Percentiles rank a stretch among this genome's conserved stretches.
Evolutionary conservation across 768 basidiomycete genomes (phyloP).

Genomic region (Hericium alpestre): DNA sequence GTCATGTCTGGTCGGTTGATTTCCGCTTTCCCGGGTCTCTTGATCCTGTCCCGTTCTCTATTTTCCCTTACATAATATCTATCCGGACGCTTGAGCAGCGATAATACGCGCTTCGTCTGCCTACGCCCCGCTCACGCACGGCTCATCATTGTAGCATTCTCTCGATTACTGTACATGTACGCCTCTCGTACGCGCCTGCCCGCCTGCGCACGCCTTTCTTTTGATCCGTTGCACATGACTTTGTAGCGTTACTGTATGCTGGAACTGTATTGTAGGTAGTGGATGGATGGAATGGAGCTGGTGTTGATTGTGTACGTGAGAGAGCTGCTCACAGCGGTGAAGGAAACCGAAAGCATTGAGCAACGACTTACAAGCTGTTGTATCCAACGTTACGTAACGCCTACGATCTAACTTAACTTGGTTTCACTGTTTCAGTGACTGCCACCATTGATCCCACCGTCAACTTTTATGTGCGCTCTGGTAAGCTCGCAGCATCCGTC

Average conservation of each 20-base stretch:
- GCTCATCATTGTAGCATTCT: not conserved
- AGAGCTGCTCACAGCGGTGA: too few relatives aligned
- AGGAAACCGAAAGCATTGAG: too few relatives aligned
- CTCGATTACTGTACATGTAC: not conserved
- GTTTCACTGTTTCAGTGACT: too few relatives aligned
- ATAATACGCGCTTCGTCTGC: not conserved
- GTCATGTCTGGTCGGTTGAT: slow-evolving; percentile 10
- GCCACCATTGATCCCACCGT: not conserved
- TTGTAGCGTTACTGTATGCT: not conserved
- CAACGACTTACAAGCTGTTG: too few relatives aligned
- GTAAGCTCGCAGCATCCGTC: too few relatives aligned
- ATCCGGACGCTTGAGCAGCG: not conserved
- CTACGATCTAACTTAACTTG: too few relatives aligned
- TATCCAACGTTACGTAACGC: not conserved
- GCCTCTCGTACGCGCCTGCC: too few relatives aligned
- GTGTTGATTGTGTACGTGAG: not conserved
- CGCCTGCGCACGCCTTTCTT: not conserved
- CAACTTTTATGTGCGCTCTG: not conserved
- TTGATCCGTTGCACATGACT: not conserved
- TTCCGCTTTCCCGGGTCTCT: not conserved
- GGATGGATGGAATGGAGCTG: not conserved
- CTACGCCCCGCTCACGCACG: not conserved
- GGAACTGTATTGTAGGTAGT: not conserved
- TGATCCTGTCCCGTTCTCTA: not conserved
- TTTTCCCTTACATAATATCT: not conserved